Conservation (phyloP, 108 stramenopile genomes). For the Asterionellopsis glacialis region DNA sequence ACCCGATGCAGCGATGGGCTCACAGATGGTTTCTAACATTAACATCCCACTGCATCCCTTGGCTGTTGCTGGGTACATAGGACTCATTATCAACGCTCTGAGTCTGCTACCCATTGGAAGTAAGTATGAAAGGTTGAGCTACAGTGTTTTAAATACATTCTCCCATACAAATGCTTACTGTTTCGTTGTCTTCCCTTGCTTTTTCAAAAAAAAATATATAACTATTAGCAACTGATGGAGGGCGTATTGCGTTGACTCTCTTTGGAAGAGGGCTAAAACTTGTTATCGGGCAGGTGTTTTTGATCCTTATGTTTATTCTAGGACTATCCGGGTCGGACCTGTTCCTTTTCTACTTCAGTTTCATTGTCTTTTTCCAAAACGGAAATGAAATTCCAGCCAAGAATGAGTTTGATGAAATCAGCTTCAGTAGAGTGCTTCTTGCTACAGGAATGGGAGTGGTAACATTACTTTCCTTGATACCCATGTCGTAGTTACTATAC, state of each 20-base stretch:
- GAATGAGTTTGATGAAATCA: conserved; percentile 72
- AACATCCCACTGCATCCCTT: conserved; percentile 70
- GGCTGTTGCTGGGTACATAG: conserved; percentile 74
- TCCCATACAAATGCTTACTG: background rate
- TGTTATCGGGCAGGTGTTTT: conserved; percentile 40
- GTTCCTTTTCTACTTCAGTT: conserved; percentile 73
- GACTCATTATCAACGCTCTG: conserved; percentile 73
- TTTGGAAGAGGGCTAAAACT: conserved; percentile 61
- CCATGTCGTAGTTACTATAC: conserved; percentile 46
- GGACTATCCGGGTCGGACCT: conserved; percentile 63
- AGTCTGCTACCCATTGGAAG: conserved; percentile 69
- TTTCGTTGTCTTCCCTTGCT: conserved; percentile 3
- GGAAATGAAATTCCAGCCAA: conserved; percentile 74
- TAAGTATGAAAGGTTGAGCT: conserved; percentile 26
- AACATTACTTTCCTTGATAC: conserved; percentile 65
- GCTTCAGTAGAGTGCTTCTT: conserved; percentile 45
- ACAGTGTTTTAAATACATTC: background rate
- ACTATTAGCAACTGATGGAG: conserved; percentile 67
- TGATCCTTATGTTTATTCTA: conserved; percentile 32
- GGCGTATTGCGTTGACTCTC: conserved; percentile 63
- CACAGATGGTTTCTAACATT: conserved; percentile 49
- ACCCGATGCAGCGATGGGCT: conserved; percentile 55
- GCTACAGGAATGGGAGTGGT: conserved; percentile 47
- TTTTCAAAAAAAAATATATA: background rate
- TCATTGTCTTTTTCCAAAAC: conserved; percentile 60